phyloP scores from a whole-genome alignment of 345 rosid species.

The Eucalyptus camaldulensis region DNA sequence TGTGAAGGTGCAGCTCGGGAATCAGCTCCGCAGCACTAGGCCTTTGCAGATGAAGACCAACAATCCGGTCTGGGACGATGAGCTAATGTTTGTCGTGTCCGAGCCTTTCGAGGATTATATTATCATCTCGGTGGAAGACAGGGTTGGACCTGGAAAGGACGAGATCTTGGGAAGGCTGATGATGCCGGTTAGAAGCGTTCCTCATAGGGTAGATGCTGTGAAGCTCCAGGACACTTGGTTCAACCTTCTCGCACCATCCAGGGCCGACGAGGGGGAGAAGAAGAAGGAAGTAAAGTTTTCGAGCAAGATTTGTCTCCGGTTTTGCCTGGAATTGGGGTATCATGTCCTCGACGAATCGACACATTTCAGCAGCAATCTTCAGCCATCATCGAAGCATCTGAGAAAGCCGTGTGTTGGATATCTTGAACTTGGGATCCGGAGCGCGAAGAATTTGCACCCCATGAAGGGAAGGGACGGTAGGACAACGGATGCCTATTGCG shows the following conservation, averaged over 20 bases:
- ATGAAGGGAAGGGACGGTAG: conserved; percentile 84
- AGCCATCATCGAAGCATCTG: conserved; percentile 76
- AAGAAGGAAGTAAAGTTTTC: conserved; percentile 81
- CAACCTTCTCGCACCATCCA: conserved; percentile 42
- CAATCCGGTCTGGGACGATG: conserved; percentile 75
- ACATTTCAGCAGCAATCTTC: conserved; percentile 88
- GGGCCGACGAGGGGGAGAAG: conserved; percentile 38
- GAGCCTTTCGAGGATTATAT: conserved; percentile 85
- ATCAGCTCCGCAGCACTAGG: conserved; percentile 50
- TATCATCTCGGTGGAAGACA: conserved; percentile 57
- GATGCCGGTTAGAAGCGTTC: conserved; percentile 37
- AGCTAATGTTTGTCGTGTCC: conserved; percentile 86
- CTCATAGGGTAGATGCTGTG: conserved; percentile 35
- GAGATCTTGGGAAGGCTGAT: conserved; percentile 51
- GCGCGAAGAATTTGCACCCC: conserved; percentile 67
- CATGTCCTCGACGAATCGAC: conserved; percentile 96
- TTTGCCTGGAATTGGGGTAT: conserved; percentile 81
- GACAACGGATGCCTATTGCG: conserved; percentile 82
- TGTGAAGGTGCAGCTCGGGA: conserved; percentile 51
- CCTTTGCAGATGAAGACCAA: conserved; percentile 28
- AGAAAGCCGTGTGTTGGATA: conserved; percentile 68
- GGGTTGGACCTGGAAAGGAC: conserved; percentile 61
- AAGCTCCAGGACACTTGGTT: conserved; percentile 66
- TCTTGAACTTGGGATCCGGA: conserved; percentile 82
- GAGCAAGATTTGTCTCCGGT: conserved; percentile 55